Evolutionary conservation across 768 basidiomycete genomes (phyloP).

Genomic region (Boletus patriciae): DNA sequence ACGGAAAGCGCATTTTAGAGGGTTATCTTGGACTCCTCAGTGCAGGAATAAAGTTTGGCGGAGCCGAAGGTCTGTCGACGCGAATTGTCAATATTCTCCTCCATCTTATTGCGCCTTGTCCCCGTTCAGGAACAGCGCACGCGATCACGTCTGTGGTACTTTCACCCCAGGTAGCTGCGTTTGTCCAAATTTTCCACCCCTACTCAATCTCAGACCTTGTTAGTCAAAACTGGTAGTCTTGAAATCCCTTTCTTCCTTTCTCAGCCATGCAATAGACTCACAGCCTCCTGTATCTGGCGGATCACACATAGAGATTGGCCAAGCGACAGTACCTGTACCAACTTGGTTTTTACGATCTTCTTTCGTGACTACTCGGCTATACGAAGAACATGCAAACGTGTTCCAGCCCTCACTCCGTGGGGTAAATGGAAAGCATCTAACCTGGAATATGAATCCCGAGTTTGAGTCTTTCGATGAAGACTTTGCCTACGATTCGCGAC

Average conservation of each 20-base stretch:
- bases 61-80: slow-evolving; percentile 47
- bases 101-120: neutral
- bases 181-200: neutral
- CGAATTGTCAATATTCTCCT: neutral
- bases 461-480: slow-evolving; percentile 31
- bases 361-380: slow-evolving; percentile 55
- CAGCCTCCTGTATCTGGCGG: slow-evolving; percentile 14
- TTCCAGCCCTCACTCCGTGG: slow-evolving; percentile 32
- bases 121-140: slow-evolving; percentile 26
- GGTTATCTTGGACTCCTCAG: slow-evolving; percentile 81
- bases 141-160: slow-evolving; percentile 65
- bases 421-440: slow-evolving; percentile 19
- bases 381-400: slow-evolving; percentile 50
- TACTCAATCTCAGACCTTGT: slow-evolving; percentile 9
- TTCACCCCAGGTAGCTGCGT: slow-evolving; percentile 52
- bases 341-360: slow-evolving; percentile 67
- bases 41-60: slow-evolving; percentile 62
- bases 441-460: slow-evolving; percentile 28
- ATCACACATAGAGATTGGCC: slow-evolving; percentile 12
- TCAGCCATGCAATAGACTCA: slow-evolving; percentile 47
- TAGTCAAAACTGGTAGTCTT: slow-evolving; percentile 81
- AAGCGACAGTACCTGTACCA: slow-evolving; percentile 32
- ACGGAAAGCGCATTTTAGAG: slow-evolving; percentile 67
- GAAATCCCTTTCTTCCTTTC: slow-evolving; percentile 67
- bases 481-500: slow-evolving; percentile 28